Conservation (phyloP, 495 filamentous ascomycete genomes). For the Penicillium manginii region DNA sequence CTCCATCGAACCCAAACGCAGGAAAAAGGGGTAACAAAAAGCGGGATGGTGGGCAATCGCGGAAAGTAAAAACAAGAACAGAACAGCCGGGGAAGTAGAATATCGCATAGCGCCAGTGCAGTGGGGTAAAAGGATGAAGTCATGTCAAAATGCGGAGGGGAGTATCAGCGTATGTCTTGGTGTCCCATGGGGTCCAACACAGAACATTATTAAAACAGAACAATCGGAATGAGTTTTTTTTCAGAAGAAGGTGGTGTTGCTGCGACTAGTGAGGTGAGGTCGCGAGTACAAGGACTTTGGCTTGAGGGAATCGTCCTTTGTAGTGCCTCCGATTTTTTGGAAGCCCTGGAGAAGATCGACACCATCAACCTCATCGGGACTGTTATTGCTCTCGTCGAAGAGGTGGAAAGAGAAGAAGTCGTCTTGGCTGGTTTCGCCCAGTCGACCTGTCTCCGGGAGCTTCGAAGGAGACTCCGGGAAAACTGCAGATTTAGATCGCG, state of each 20-base stretch:
- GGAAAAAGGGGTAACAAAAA: constrained; percentile 17
- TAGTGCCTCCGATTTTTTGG: constrained; percentile 75
- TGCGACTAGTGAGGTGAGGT: constrained; percentile 44
- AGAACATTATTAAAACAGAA: background rate
- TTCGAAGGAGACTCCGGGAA: constrained; percentile 54
- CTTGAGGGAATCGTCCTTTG: constrained; percentile 36
- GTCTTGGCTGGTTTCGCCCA: constrained; percentile 58
- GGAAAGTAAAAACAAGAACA: constrained; percentile 13
- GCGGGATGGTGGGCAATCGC: constrained; percentile 10
- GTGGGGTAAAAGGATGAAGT: background rate
- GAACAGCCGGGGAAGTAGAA: constrained; percentile 4
- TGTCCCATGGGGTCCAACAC: background rate
- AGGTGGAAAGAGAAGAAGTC: constrained; percentile 66
- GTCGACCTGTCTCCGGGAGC: constrained; percentile 56
- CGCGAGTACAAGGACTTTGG: constrained; percentile 37
- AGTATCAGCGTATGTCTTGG: background rate
- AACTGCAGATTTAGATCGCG: constrained; percentile 45
- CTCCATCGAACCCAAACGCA: constrained; percentile 22
- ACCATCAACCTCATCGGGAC: constrained; percentile 64
- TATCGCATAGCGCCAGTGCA: background rate
- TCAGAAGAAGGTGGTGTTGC: constrained; percentile 50
- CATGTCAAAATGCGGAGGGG: background rate
- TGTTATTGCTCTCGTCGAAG: constrained; percentile 54
- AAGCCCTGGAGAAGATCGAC: constrained; percentile 89
- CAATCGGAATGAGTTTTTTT: background rate